phyloP scores from a whole-genome alignment of 257 asterid genomes.

The Penstemon barbatus region DNA sequence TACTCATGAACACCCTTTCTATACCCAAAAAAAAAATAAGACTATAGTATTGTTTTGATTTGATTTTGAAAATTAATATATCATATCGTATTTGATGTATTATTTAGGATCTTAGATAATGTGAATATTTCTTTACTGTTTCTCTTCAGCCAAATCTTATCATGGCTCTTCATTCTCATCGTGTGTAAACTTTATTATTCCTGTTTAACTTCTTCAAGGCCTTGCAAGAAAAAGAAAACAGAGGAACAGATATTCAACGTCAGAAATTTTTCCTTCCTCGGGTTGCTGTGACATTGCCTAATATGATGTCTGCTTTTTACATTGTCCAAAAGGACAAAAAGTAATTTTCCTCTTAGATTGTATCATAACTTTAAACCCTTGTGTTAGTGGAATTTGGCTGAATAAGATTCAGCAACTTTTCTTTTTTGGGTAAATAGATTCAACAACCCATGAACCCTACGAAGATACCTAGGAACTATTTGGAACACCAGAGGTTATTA shows the following conservation, averaged over 20 bases:
- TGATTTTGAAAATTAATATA: too few species aligned
- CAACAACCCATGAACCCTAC: not conserved
- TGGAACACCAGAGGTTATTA: not conserved
- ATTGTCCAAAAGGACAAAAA: not conserved
- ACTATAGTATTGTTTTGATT: too few species aligned
- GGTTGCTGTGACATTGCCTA: not conserved
- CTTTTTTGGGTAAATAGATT: too few species aligned
- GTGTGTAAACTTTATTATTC: not conserved
- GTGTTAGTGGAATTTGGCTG: too few species aligned
- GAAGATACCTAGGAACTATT: slow-evolving; percentile 5
- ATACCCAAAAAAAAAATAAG: not conserved
- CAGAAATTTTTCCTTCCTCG: slow-evolving; percentile 12
- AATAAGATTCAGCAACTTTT: too few species aligned
- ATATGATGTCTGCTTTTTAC: not conserved
- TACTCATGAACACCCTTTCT: slow-evolving; percentile 14
- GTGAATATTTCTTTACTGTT: slow-evolving; percentile 16
- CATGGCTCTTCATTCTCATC: not conserved
- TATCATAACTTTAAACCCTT: not conserved
- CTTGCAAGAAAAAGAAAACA: slow-evolving; percentile 1
- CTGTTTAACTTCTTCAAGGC: not conserved
- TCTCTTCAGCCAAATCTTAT: slow-evolving; percentile 2
- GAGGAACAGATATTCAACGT: not conserved
- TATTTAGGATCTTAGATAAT: not conserved
- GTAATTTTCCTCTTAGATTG: not conserved
- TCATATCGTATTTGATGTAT: not conserved